These are phyloP conservation scores for Ambrosiella cleistominuta DNA, from an alignment of 2,329 filamentous ascomycete genomes.

Conservation along the genomic window DNA sequence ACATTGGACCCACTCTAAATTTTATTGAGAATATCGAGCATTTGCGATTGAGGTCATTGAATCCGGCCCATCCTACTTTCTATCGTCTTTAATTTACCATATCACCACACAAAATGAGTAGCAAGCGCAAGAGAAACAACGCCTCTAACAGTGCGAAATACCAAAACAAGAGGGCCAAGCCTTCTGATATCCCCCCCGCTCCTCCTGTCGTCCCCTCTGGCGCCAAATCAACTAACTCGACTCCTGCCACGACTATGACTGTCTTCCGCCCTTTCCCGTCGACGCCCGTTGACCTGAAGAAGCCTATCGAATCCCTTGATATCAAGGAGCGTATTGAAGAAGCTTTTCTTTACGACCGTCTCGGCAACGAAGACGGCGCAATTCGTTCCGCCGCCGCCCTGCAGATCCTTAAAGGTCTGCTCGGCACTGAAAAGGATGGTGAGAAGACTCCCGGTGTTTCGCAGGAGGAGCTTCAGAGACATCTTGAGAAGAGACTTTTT, in stretches of 20 bases:
- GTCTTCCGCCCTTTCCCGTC: slow-evolving; percentile 8
- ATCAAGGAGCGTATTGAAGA: slow-evolving; percentile 40
- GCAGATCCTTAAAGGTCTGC: slow-evolving; percentile 37
- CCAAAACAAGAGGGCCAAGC: slow-evolving; percentile 8
- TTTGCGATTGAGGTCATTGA: no score
- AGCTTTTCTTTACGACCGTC: slow-evolving; percentile 40
- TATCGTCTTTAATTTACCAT: background rate
- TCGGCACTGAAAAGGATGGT: slow-evolving; percentile 26
- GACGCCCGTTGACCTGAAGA: slow-evolving; percentile 23
- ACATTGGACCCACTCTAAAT: no score
- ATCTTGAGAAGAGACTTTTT: slow-evolving; percentile 54
- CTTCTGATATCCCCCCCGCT: slow-evolving; percentile 3
- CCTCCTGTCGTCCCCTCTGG: background rate
- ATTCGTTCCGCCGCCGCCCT: slow-evolving; percentile 42
- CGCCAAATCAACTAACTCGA: background rate
- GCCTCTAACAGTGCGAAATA: background rate
- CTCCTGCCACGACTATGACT: slow-evolving; percentile 4
- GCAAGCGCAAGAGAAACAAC: slow-evolving; percentile 13
- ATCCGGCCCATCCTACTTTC: background rate
- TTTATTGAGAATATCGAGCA: no score
- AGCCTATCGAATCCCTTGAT: slow-evolving; percentile 25
- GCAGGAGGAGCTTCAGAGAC: slow-evolving; percentile 37
- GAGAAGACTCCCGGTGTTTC: slow-evolving; percentile 19
- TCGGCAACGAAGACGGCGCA: slow-evolving; percentile 39
- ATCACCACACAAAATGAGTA: slow-evolving; percentile 5